Conservation (phyloP, 768 basidiomycete genomes). For the Psilocybe cyanescens region DNA sequence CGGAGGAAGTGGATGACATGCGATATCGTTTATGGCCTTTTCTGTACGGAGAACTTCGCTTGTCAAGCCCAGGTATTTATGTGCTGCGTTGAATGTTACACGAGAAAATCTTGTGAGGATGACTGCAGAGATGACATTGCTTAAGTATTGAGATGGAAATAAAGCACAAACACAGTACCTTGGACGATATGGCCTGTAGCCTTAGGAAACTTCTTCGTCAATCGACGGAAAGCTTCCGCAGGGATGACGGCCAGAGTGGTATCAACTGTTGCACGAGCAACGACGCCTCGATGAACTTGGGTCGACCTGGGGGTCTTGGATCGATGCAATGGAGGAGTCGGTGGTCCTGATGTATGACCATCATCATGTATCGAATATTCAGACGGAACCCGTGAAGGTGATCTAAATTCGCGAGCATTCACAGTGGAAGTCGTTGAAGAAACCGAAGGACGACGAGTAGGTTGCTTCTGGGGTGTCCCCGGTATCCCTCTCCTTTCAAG, state of each 20-base stretch:
- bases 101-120: slow-evolving; percentile 96
- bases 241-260: slow-evolving; percentile 98
- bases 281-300: slow-evolving; percentile 66
- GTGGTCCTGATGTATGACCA: slow-evolving; percentile 24
- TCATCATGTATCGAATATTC: slow-evolving; percentile 31
- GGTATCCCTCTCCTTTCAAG: slow-evolving; percentile 33
- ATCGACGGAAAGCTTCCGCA: slow-evolving; percentile 91
- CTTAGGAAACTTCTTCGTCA: slow-evolving; percentile 97
- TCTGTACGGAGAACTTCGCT: slow-evolving; percentile 95
- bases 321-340: slow-evolving; percentile 23
- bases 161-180: slow-evolving; percentile 48
- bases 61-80: slow-evolving; percentile 94
- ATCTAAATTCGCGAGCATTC: slow-evolving; percentile 44
- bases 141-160: background rate
- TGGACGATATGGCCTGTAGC: slow-evolving; percentile 96
- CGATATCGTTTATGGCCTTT: slow-evolving; percentile 96
- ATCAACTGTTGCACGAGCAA: slow-evolving; percentile 94
- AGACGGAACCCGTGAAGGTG: slow-evolving; percentile 27
- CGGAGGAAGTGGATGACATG: slow-evolving; percentile 90
- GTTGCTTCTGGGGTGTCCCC: slow-evolving; percentile 21
- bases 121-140: slow-evolving; percentile 47
- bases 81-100: slow-evolving; percentile 97
- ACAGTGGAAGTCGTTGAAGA: slow-evolving; percentile 76
- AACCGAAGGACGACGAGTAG: slow-evolving; percentile 53
- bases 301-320: slow-evolving; percentile 18